Base-by-base conservation (phyloP, 805 yeast genomes). In the Phaffomyces thermotolerans region DNA sequence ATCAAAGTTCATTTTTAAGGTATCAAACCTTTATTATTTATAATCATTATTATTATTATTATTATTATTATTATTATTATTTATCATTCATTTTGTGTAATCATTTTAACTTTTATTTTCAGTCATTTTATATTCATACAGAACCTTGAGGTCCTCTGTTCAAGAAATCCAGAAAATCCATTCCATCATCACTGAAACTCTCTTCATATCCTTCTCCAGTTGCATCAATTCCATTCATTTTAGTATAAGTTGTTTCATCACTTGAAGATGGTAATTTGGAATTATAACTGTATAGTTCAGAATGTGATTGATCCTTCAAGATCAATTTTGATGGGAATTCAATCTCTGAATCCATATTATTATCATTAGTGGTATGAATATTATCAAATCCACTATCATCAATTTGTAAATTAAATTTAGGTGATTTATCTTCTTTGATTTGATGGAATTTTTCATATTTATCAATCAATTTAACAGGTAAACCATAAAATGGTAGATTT, bases 401-500 rank as follows among this genome's bases (percentile, higher is more conserved):
- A 3, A 40, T n/a, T 20, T 40, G 29, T 22, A 40, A 34, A 23
- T 37, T 18, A 14, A 38, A 23, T 8, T 30, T 30, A 18, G 22
- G 18, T 31, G 13, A 13, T 15, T 13, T 14, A 38, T 13, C 6
- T 27, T 34, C 8, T 6, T 31, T 34, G 9, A 8, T 17, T 38
- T 36, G 34, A n/a, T 40, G 14, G 24, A 43, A 30, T 12, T 33
- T 36, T 32, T 33, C 37, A 40, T 42, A 40, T 24, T 39, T 33
- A 17, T 36, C 40, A n/a, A 39, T 15, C 4, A 42, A 8, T 8
- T 46, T 44, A 3, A 64, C 59, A 2, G 81, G 79, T 24, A 76
- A 57, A 22, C 52, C 50, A 53, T 67, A 75, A 22, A 75, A 55
- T 3, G 82, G 82, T 32, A 76, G 47, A 52, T 57, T 60, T 41